A percentile compares a stretch with the other conserved stretches of the same genome.
Evolutionary conservation across 163 green algal species (phyloP).

Genomic region (Coccomyxa subellipsoidea): DNA sequence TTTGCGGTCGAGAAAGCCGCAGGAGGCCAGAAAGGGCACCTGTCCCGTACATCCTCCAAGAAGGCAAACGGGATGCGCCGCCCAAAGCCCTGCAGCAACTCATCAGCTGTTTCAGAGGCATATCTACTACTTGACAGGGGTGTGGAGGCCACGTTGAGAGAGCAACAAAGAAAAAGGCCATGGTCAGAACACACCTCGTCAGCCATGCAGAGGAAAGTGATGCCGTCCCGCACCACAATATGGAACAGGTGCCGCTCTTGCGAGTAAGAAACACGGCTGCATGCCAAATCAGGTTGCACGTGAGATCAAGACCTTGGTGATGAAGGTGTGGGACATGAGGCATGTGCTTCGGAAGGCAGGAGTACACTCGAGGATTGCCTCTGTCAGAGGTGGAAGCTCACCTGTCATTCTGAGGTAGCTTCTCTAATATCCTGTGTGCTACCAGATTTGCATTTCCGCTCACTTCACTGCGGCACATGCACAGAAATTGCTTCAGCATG

Average conservation of each 20-base stretch:
- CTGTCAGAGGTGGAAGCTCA: too few species aligned
- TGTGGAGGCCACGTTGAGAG: too few species aligned
- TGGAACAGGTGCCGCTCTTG: slow-evolving; percentile 90
- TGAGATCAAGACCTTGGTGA: too few species aligned
- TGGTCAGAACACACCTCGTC: slow-evolving; percentile 77
- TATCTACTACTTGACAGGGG: too few species aligned
- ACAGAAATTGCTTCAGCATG: too few species aligned
- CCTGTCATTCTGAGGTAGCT: slow-evolving; percentile 64
- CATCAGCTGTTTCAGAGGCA: too few species aligned
- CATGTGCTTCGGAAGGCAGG: too few species aligned
- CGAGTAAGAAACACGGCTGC: slow-evolving; percentile 58
- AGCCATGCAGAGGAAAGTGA: slow-evolving; percentile 87
- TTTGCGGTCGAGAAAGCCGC: too few species aligned
- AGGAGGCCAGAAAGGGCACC: background rate
- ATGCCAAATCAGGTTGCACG: background rate
- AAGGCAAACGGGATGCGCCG: slow-evolving; percentile 86
- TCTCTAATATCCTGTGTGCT: slow-evolving; percentile 79
- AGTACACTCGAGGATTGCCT: too few species aligned
- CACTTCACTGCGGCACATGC: slow-evolving; percentile 42
- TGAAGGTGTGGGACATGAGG: too few species aligned
- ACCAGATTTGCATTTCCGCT: slow-evolving; percentile 73
- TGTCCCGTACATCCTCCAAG: slow-evolving; percentile 75
- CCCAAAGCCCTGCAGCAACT: slow-evolving; percentile 57
- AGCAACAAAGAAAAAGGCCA: too few species aligned
- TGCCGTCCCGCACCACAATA: slow-evolving; percentile 63